Evolutionary conservation across 2,329 filamentous ascomycete genomes (phyloP).

Genomic region (Lasiodiplodia gonubiensis): DNA sequence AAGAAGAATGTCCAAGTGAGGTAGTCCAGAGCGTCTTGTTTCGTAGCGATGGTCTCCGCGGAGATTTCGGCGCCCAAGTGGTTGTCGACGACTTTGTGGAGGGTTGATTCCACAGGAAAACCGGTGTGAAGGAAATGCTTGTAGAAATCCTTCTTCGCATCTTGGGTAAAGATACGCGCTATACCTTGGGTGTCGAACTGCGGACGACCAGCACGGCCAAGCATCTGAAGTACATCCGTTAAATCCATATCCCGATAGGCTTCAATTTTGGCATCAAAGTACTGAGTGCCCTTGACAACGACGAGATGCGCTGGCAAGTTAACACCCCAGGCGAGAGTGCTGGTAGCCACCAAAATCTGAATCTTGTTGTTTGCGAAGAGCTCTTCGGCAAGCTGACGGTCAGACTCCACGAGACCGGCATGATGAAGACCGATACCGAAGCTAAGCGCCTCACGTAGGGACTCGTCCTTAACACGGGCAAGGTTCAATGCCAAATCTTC

Average conservation of each 20-base stretch:
- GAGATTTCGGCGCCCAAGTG: constrained; percentile 95
- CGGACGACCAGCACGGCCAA: constrained; percentile 91
- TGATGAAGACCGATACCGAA: constrained; percentile 98
- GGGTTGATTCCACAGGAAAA: constrained; percentile 93
- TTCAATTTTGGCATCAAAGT: constrained; percentile 96
- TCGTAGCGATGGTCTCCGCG: constrained; percentile 87
- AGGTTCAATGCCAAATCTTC: constrained; percentile 90
- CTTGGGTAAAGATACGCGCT: constrained; percentile 95
- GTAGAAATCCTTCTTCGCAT: constrained; percentile 98
- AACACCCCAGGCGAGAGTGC: constrained; percentile 96
- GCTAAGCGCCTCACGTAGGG: constrained; percentile 88
- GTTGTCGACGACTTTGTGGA: constrained; percentile 96
- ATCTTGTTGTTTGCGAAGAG: constrained; percentile 98
- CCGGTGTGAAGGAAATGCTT: constrained; percentile 99
- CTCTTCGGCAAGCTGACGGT: constrained; percentile 89
- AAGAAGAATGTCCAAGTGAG: constrained; percentile 99
- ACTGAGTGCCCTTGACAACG: constrained; percentile 97
- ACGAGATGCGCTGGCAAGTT: constrained; percentile 96
- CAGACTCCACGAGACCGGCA: constrained; percentile 92
- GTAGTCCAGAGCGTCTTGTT: constrained; percentile 97
- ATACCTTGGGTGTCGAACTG: constrained; percentile 97
- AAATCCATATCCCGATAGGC: constrained; percentile 99
- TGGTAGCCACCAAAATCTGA: constrained; percentile 93
- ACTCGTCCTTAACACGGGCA: constrained; percentile 89
- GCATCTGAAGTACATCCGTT: constrained; percentile 97